phyloP scores from a whole-genome alignment of 768 basidiomycete genomes.

The Pleurotus tuber-regium region DNA sequence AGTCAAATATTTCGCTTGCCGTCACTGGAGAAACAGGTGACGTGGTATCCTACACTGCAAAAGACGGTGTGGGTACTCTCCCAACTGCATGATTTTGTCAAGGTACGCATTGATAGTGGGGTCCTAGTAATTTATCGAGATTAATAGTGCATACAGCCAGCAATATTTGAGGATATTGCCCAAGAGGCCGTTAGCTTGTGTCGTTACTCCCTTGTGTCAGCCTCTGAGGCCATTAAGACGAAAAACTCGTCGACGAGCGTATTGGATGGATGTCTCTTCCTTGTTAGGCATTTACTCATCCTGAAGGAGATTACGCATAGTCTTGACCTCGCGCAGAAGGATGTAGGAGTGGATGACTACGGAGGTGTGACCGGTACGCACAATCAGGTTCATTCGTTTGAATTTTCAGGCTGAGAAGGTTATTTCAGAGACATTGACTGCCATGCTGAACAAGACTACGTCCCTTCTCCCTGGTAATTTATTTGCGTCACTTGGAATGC shows the following conservation, averaged over 20 bases:
- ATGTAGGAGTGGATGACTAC: conserved; percentile 41
- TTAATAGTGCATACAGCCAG: conserved; percentile 54
- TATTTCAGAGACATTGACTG: conserved; percentile 49
- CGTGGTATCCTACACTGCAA: conserved; percentile 89
- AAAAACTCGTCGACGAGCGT: conserved; percentile 41
- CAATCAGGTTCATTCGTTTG: not conserved
- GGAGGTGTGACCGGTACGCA: conserved; percentile 58
- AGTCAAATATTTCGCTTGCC: conserved; percentile 71
- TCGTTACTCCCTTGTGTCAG: conserved; percentile 73
- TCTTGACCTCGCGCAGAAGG: conserved; percentile 58
- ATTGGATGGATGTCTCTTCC: conserved; percentile 81
- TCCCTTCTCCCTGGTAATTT: conserved; percentile 64
- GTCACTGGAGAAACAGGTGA: conserved; percentile 70
- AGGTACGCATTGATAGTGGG: conserved; percentile 47
- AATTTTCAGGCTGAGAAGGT: not conserved
- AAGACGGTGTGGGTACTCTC: conserved; percentile 91
- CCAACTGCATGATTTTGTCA: conserved; percentile 88
- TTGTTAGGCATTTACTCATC: conserved; percentile 86
- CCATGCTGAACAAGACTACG: conserved; percentile 59
- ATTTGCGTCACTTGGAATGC: conserved; percentile 69
- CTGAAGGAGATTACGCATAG: conserved; percentile 87
- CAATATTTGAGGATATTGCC: conserved; percentile 94
- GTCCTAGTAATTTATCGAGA: conserved; percentile 2
- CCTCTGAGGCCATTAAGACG: conserved; percentile 59
- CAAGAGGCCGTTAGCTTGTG: conserved; percentile 88